Evolutionary conservation across 1,139 yeast genomes (phyloP), one percentile per base, ranked within the genome.

Genomic region (Geotrichum carabidarum): DNA sequence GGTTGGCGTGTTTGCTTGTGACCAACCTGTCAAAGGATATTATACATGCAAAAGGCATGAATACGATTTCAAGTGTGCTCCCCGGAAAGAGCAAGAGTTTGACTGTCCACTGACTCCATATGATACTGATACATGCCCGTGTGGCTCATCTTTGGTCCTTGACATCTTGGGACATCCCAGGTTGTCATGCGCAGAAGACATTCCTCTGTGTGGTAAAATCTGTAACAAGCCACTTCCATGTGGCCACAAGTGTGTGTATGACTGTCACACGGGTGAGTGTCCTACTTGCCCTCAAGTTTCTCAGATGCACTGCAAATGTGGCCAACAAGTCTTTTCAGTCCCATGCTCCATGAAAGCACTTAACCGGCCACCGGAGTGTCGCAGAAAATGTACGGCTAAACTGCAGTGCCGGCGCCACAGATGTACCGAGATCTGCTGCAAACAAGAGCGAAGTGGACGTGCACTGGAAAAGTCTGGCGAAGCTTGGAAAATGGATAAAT

Each of bases 331-430:
- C 9, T 86, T 73, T 66, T 65, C 76, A 9, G 84, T 84, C 4
- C 84, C 94, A 0, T 88, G 96, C 65, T 72, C 72, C 50, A 80
- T 84, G 59, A 60, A 77, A 14, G 79, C 74, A 50, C 65, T 71
- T 5, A 84, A 83, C 0, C 70, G 72, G 44, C 61, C 62, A 15
- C 90, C 96, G 6, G 73, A 71, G 35, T 90, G 98, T 71, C 72
- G 71, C n/a, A 81, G 83, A 54, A 83, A 84, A 65, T 91, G 97
- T 69, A 80, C 83, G 43, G 87, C 90, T 0, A 71, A 84, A 53
- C 77, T 86, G 69, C 86, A 82, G 59, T 90, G 98, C 66, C 80
- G 94, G 57, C 80, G 90, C 59, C 98, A 90, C 70, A 76, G 83
- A 57, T 94, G 95, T 67, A 71, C 77, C 18, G 77, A 74, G 17